Evolutionary conservation across 2,329 filamentous ascomycete species (phyloP).

Genomic region (Phialocephala subalpina): DNA sequence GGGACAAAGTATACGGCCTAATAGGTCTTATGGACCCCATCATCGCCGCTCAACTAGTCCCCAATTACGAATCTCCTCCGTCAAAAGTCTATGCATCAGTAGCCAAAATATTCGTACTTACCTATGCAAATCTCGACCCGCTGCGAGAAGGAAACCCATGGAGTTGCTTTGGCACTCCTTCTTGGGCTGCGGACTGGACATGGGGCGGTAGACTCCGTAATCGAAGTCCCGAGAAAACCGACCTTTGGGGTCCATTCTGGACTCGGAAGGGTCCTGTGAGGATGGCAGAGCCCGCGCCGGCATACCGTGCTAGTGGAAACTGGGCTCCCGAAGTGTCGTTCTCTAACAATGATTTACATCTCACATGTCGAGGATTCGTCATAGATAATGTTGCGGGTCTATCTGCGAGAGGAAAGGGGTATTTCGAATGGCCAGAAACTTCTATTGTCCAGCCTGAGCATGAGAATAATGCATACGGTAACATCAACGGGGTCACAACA

Average conservation of each 20-base stretch:
- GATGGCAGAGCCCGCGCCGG: not conserved
- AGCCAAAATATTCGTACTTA: slow-evolving; percentile 21
- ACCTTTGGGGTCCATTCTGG: slow-evolving; percentile 26
- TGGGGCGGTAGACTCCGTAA: slow-evolving; percentile 23
- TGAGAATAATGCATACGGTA: slow-evolving; percentile 19
- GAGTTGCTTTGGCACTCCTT: slow-evolving; percentile 16
- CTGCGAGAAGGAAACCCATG: slow-evolving; percentile 30
- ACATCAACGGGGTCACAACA: not conserved
- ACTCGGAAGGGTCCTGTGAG: not conserved
- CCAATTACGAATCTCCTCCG: slow-evolving; percentile 21
- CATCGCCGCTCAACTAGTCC: slow-evolving; percentile 20
- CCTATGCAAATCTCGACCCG: slow-evolving; percentile 18
- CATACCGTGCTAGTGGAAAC: slow-evolving; percentile 22
- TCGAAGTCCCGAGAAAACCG: slow-evolving; percentile 1
- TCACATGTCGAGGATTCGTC: slow-evolving; percentile 28
- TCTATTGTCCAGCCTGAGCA: slow-evolving; percentile 22
- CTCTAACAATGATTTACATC: slow-evolving; percentile 13
- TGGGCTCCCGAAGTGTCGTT: slow-evolving; percentile 11
- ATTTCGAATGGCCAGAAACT: slow-evolving; percentile 22
- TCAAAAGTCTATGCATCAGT: slow-evolving; percentile 19
- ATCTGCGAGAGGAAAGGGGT: slow-evolving; percentile 22
- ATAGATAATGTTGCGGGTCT: slow-evolving; percentile 26
- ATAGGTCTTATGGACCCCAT: slow-evolving; percentile 26
- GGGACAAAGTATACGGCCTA: slow-evolving; percentile 35
- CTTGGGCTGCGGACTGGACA: slow-evolving; percentile 31